Base-by-base conservation (phyloP, 2,329 filamentous ascomycete species). In the Cladobotryum mycophilum region DNA sequence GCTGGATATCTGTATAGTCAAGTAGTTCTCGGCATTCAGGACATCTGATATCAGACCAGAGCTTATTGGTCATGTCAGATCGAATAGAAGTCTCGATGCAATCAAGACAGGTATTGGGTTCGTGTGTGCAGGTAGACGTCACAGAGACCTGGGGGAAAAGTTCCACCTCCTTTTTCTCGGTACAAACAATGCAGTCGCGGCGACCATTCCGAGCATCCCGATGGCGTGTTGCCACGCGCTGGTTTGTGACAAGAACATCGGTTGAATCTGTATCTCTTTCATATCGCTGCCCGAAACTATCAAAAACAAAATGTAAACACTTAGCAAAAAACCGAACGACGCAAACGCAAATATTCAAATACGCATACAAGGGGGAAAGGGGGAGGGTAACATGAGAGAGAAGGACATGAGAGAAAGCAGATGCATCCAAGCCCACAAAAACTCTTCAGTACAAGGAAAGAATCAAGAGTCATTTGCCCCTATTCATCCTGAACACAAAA, bases 1-100 rank as follows among this genome's bases (percentile, higher is more conserved):
- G 63, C 52, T 70, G 66, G 3, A 82, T 67, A 15, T 76, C 73
- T 14, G 64, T 60, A 53, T 75, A 73, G 8, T 65, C 57, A 2
- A 83, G 63, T 0, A 58, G 55, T 22, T 63, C 64, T 3, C 67
- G 57, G 54, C 80, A 84, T 45, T 78, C 73, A 0, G 78, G 77
- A 47, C 80, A 84, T 41, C 64, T 65, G 38, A 82, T 70, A 9
- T 74, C 67, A 34, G 73, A 70, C 70, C 73, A 75, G 2, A 66
- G 51, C 18, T 64, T 67, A 53, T 44, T 62, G 30, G 58, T 58
- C 13, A 72, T 44, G 43, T 70, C 67, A 2, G 63, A 60, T 20
- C 57, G 57, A 36, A 73, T 70, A 2, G 64, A 69, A 6, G 58
- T 55, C 8, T 62, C 58, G 3, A 73, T 25, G 37, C 70, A 72